A percentile compares a stretch with the other conserved stretches of the same genome.
Conservation (phyloP, 257 asterid genomes). For the Fraxinus quadrangulata region DNA sequence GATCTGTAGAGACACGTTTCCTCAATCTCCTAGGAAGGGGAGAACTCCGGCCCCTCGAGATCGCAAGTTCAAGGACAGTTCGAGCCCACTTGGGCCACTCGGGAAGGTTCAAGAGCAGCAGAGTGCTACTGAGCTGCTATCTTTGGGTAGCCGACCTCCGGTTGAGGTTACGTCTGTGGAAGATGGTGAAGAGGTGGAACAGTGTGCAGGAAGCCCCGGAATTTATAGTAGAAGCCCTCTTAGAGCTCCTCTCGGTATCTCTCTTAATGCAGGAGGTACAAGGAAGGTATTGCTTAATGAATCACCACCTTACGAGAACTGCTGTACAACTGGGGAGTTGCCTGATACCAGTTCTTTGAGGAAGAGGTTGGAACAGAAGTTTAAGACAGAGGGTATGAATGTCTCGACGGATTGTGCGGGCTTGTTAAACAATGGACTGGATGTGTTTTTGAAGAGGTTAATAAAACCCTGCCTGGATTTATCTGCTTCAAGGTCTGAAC, state of each 20-base stretch:
- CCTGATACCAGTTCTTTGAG: constrained; percentile 48
- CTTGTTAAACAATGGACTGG: constrained; percentile 62
- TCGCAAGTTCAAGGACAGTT: constrained; percentile 48
- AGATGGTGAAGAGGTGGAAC: constrained; percentile 75
- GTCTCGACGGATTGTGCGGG: constrained; percentile 50
- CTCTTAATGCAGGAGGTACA: constrained; percentile 35
- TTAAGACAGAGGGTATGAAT: constrained; percentile 48
- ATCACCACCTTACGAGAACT: constrained; percentile 40
- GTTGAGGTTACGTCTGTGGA: constrained; percentile 67
- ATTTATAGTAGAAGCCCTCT: constrained; percentile 56
- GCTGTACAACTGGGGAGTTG: constrained; percentile 45
- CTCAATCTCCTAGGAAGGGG: constrained; percentile 55
- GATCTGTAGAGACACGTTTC: constrained; percentile 40
- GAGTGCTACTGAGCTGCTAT: constrained; percentile 62
- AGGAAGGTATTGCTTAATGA: constrained; percentile 38
- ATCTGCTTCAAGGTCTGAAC: constrained; percentile 45
- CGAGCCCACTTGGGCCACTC: constrained; percentile 54
- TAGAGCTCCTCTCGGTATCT: constrained; percentile 70
- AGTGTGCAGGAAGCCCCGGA: constrained; percentile 55
- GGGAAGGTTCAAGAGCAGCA: constrained; percentile 59
- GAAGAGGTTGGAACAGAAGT: constrained; percentile 57
- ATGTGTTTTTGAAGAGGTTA: constrained; percentile 55
- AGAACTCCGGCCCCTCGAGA: constrained; percentile 49
- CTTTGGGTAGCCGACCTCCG: constrained; percentile 68
- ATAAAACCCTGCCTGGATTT: constrained; percentile 58